phyloP scores from a whole-genome alignment of 2,329 filamentous ascomycete genomes.

The Neopestalotiopsis sp. region DNA sequence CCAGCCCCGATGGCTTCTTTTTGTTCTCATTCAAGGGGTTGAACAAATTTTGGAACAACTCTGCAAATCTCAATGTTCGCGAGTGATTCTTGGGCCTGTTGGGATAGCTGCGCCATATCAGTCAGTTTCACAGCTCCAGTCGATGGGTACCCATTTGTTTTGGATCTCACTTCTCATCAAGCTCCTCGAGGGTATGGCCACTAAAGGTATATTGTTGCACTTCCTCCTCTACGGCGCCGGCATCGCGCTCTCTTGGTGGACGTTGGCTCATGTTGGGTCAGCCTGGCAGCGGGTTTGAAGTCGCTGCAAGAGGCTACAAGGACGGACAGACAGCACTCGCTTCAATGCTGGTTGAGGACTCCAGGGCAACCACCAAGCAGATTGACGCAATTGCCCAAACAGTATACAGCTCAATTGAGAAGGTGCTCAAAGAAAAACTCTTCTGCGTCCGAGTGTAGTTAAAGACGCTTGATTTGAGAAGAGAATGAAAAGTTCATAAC shows the following conservation, averaged over 20 bases:
- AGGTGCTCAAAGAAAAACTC: no score
- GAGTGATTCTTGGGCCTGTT: slow-evolving; percentile 82
- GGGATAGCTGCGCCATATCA: slow-evolving; percentile 69
- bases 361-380: no score
- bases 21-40: slow-evolving; percentile 80
- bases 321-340: background rate
- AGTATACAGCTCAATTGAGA: no score
- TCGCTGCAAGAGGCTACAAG: background rate
- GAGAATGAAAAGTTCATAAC: background rate
- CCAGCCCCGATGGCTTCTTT: slow-evolving; percentile 69
- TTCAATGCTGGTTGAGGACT: background rate
- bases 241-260: slow-evolving; percentile 35
- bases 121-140: slow-evolving; percentile 16
- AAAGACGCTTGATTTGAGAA: background rate
- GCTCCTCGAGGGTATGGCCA: slow-evolving; percentile 44
- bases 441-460: no score
- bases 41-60: slow-evolving; percentile 79
- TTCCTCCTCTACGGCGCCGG: slow-evolving; percentile 54
- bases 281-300: background rate
- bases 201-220: slow-evolving; percentile 52
- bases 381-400: no score
- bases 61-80: slow-evolving; percentile 81
- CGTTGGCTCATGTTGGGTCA: slow-evolving; percentile 38
- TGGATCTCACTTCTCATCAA: slow-evolving; percentile 48
- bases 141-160: background rate